These are phyloP conservation scores for Epichloe uncinata DNA, from an alignment of 2,329 filamentous ascomycete species.

Conservation along the genomic window DNA sequence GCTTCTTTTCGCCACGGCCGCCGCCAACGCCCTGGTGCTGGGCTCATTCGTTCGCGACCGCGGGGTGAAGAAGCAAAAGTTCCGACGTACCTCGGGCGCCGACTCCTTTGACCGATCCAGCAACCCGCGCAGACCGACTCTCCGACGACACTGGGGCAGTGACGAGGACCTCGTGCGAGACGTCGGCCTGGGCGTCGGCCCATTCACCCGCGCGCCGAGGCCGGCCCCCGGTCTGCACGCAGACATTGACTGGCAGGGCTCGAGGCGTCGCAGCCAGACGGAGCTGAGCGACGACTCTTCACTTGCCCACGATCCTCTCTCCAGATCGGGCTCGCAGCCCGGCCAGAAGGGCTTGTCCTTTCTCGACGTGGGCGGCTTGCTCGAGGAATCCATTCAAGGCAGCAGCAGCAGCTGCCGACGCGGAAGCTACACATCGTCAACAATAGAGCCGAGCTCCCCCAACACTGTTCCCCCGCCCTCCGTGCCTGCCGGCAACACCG, in stretches of 20 bases:
- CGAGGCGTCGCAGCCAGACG: slow-evolving; percentile 24
- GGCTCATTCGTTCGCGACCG: slow-evolving; percentile 87
- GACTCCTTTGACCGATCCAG: slow-evolving; percentile 45
- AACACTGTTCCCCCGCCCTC: slow-evolving; percentile 27
- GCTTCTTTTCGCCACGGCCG: slow-evolving; percentile 73
- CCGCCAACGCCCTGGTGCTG: slow-evolving; percentile 80
- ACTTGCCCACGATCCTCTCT: slow-evolving; percentile 21
- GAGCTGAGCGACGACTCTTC: slow-evolving; percentile 33
- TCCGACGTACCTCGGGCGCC: slow-evolving; percentile 49
- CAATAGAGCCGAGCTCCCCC: slow-evolving; percentile 24
- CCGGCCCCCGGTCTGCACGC: slow-evolving; percentile 19
- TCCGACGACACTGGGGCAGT: slow-evolving; percentile 65
- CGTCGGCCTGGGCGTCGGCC: slow-evolving; percentile 53
- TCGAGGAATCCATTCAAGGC: slow-evolving; percentile 34
- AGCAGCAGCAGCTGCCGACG: slow-evolving; percentile 22
- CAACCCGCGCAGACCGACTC: slow-evolving; percentile 30
- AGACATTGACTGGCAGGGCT: slow-evolving; percentile 35
- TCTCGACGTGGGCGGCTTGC: slow-evolving; percentile 70
- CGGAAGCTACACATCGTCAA: slow-evolving; percentile 29
- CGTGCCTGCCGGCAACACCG: slow-evolving; percentile 29
- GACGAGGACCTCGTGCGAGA: slow-evolving; percentile 82
- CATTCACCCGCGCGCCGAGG: slow-evolving; percentile 24
- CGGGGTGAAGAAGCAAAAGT: slow-evolving; percentile 81
- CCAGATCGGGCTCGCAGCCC: slow-evolving; percentile 12
- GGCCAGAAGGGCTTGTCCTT: slow-evolving; percentile 49